Evolutionary conservation across 2,329 filamentous ascomycete species (phyloP).

Genomic region (Stemphylium vesicarium): DNA sequence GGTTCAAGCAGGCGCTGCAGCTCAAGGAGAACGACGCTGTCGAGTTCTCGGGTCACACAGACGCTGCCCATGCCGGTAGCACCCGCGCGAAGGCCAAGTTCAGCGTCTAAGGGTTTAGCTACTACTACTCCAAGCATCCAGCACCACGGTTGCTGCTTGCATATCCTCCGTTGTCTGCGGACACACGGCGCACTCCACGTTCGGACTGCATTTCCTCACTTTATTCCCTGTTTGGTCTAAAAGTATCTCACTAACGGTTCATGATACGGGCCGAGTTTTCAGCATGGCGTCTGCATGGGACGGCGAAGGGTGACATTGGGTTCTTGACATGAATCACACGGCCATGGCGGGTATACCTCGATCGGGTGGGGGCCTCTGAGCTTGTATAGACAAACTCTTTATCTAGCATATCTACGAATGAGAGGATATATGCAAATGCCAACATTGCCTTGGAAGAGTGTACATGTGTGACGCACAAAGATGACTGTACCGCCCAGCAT

Average conservation of each 20-base stretch:
- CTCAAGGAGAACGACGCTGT: constrained; percentile 77
- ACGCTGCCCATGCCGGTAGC: constrained; percentile 89
- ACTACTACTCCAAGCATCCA: constrained; percentile 4
- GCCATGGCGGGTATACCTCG: constrained; percentile 36
- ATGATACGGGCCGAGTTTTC: constrained; percentile 41
- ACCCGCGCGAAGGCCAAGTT: constrained; percentile 96
- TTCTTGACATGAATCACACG: constrained; percentile 37
- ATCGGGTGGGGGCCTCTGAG: constrained; percentile 29
- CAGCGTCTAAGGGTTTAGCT: constrained; percentile 65
- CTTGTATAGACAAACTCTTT: constrained; percentile 38
- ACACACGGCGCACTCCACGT: constrained; percentile 14
- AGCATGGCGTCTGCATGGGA: constrained; percentile 50
- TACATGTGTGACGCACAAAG: neutral
- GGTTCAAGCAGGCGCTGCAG: constrained; percentile 91
- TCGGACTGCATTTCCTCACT: constrained; percentile 25
- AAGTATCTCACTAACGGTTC: constrained; percentile 37
- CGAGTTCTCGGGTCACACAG: constrained; percentile 96
- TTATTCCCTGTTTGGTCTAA: constrained; percentile 34
- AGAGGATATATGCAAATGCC: constrained; percentile 14
- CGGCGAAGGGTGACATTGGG: constrained; percentile 42
- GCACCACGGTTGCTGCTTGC: constrained; percentile 6
- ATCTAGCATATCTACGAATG: constrained; percentile 36
- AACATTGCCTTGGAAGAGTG: neutral
- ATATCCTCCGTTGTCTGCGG: constrained; percentile 10
- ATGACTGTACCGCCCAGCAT: neutral